These are phyloP conservation scores for Medicago arabica DNA, from an alignment of 306 rosid species.

Conservation along the genomic window DNA sequence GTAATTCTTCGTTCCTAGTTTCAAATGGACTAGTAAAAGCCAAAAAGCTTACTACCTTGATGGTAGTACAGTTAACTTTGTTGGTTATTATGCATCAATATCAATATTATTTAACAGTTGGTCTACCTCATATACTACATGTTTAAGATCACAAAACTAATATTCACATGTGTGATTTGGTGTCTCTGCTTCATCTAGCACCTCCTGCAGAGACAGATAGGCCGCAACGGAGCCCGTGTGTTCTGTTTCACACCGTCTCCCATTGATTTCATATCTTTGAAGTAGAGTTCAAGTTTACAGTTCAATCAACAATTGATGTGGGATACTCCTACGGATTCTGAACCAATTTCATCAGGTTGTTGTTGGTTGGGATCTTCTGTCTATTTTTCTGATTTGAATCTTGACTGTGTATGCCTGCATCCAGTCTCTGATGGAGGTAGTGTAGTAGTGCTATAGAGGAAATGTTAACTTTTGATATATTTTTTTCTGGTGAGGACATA, in stretches of 20 bases:
- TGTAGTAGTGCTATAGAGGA: background rate
- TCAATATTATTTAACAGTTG: background rate
- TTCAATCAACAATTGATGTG: background rate
- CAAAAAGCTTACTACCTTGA: slow-evolving; percentile 28
- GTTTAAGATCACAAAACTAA: slow-evolving; percentile 45
- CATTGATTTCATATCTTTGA: background rate
- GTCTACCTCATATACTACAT: background rate
- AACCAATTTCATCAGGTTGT: background rate
- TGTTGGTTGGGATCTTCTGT: background rate
- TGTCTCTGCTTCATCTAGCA: slow-evolving; percentile 51
- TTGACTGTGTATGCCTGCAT: background rate
- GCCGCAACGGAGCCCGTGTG: background rate
- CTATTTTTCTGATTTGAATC: background rate
- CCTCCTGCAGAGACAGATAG: background rate
- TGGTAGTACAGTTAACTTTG: background rate
- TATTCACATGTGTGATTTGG: slow-evolving; percentile 30
- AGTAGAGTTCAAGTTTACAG: background rate
- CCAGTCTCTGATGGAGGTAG: background rate
- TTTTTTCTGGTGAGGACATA: background rate
- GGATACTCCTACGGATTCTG: background rate
- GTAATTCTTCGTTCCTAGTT: slow-evolving; percentile 18
- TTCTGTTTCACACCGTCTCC: background rate
- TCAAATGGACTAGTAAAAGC: slow-evolving; percentile 13
- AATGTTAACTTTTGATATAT: background rate
- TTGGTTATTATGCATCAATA: background rate